Base-by-base conservation (phyloP, 2,329 filamentous ascomycete genomes). In the Hyphodiscus sp. region DNA sequence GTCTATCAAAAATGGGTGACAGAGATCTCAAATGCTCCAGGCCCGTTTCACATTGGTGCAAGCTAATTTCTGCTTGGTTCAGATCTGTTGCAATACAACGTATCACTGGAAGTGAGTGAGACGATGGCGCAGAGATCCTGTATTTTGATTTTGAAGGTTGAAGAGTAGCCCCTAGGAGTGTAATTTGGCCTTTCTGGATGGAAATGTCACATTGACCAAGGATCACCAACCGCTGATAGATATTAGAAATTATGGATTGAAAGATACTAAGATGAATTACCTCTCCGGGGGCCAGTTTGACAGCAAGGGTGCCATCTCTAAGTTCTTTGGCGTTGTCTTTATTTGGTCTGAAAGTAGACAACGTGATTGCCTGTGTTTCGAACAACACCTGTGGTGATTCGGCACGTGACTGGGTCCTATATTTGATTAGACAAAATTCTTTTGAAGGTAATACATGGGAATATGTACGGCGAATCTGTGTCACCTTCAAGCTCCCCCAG, bases 71-170 rank as follows among this genome's bases (percentile, higher is more conserved):
- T 0, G 88, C 66, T 1, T 65, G 68, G 0, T 75, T 74, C 10
- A 75, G 68, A 45, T 80, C 74, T 0, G 70, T 60, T 47, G 55
- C 56, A 20, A 59, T 63, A 44, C 77, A 82, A 46, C 80, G 72
- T 33, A 92, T 74, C 0, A 86, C 80, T 1, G 86, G 86, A 1
- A 92, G 69, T 1, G 87, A 82, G 64, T 89, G 82, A 41, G 84
- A 88, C 43, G 79, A 77, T 1, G 87, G 81, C 16, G 86, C 85
- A 66, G 81, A 82, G 16, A 89, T 74, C 73, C 79, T 83, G 58
- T 78, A 72, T 6, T 72, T 65, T 1, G 62, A 67, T 23, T 75
- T 70, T 0, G 75, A 73, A 1, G 77, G 66, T 11, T 73, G 71
- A 2, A 92, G 66, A 7, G 76, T 79, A 7, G 86, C 82, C 16